Base-by-base conservation (phyloP, 192 early-diverging fungal genomes). In the Linderina pennispora region DNA sequence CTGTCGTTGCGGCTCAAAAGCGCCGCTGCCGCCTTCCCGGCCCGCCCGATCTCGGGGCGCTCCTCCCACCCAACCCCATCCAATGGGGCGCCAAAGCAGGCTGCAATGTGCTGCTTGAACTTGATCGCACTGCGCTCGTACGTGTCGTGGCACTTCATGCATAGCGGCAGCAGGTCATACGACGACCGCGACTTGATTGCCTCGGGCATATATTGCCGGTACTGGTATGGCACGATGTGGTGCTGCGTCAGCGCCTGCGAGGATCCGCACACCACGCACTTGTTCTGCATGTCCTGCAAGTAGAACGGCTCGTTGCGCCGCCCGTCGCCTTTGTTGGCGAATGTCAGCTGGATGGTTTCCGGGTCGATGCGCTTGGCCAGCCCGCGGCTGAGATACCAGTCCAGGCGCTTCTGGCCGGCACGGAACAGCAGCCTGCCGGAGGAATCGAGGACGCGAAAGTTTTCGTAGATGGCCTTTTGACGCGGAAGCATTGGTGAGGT, bases 281-380 rank as follows among this genome's bases (percentile, higher is more conserved):
- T 28, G 50, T 73, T 66, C 15, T 36, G 45, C 69, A 73, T 73
- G 35, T 73, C 69, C 36, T 73, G 69, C 15, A 73, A 32, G 16
- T 73, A 73, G 33, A 65, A 73, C 23, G 62, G 57, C 50, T 65
- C 57, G 31, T 43, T 40, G 20, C 24, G 43, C 2, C 69, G 62
- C 15, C 69, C 69, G 5, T 19, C 36, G 14, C 69, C 69, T 33
- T 57, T 56, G 59, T 66, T 61, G 21, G 23, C 43, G 43, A 73
- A 73, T n/a, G 36, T 65, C 43, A 73, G 41, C 58, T 58, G 69
- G 31, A 73, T 65, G 19, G 69, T 73, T 13, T n/a, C 13, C 18
- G 16, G n/a, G 43, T 73, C 62, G 3, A 73, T 36, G 5, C 42
- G 35, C 6, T n/a, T 32, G 13, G 69, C 69, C 9, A 73, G 50